These are phyloP conservation scores for Colletotrichum kahawae DNA, from an alignment of 2,329 filamentous ascomycete genomes.

Conservation along the genomic window DNA sequence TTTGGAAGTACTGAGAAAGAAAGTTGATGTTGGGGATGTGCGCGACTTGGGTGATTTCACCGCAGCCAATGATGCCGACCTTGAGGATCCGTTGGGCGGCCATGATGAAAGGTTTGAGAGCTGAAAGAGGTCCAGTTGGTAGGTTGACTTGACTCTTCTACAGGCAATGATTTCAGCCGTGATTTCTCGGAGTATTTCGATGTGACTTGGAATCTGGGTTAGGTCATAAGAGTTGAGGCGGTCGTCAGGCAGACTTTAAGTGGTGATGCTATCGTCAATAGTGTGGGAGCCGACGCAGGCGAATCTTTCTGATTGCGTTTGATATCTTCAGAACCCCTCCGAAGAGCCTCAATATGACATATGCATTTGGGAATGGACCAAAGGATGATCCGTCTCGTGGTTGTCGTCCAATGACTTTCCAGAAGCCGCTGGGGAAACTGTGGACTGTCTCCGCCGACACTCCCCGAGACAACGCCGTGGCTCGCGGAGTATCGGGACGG, in stretches of 20 bases:
- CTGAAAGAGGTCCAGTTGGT: neutral
- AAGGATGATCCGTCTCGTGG: neutral
- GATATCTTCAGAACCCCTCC: neutral
- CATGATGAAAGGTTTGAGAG: neutral
- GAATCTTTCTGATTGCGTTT: neutral
- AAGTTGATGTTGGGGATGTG: slow-evolving; percentile 56
- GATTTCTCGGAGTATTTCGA: neutral
- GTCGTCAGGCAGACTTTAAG: neutral
- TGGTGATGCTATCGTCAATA: neutral
- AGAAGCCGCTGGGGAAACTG: neutral
- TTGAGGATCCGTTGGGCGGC: slow-evolving; percentile 19
- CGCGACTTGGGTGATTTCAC: slow-evolving; percentile 55
- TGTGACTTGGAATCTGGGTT: neutral
- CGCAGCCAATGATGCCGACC: slow-evolving; percentile 52
- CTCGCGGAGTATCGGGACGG: neutral
- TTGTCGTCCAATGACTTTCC: neutral
- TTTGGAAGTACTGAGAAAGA: slow-evolving; percentile 47
- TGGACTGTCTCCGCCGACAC: neutral
- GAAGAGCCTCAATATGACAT: neutral
- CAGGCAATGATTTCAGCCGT: neutral
- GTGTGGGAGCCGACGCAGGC: neutral
- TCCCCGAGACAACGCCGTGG: neutral
- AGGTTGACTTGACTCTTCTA: neutral
- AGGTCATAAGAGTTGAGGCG: neutral
- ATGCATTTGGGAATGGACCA: neutral